phyloP scores from a whole-genome alignment of 2,329 filamentous ascomycete genomes.

The Verticillium albo-atrum region DNA sequence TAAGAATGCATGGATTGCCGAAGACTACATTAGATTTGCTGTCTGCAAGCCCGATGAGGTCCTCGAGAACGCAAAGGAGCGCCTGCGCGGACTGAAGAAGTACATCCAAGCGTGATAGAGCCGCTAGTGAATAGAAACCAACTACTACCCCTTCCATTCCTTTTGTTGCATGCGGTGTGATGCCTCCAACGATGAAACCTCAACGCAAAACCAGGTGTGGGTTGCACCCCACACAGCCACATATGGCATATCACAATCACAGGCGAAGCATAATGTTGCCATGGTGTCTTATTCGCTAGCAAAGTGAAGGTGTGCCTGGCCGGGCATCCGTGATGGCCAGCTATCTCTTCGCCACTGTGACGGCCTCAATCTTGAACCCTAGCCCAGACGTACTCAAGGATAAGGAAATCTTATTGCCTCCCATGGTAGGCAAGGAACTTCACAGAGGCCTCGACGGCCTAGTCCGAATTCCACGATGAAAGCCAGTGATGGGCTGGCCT shows the following conservation, averaged over 20 bases:
- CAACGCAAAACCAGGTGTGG: too few relatives aligned
- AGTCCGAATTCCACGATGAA: not conserved
- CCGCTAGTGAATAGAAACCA: not conserved
- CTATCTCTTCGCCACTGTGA: not conserved
- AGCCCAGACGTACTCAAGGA: too few relatives aligned
- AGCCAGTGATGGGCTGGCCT: not conserved
- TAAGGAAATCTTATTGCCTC: too few relatives aligned
- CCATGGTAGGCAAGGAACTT: too few relatives aligned
- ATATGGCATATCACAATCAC: too few relatives aligned
- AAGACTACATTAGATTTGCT: slow-evolving; percentile 92
- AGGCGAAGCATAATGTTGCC: not conserved
- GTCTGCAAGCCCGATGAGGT: slow-evolving; percentile 94
- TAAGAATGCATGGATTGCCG: slow-evolving; percentile 74
- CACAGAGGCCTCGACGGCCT: not conserved
- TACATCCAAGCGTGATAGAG: slow-evolving; percentile 43
- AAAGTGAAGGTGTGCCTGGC: not conserved
- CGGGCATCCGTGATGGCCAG: not conserved
- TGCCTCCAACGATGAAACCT: not conserved
- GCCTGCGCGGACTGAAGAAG: slow-evolving; percentile 67
- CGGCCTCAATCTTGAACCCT: too few relatives aligned
- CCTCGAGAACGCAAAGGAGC: slow-evolving; percentile 71
- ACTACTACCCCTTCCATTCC: not conserved
- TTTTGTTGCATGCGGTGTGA: not conserved
- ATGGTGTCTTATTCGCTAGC: not conserved
- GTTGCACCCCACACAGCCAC: too few relatives aligned